Evolutionary conservation across 352 stramenopile genomes (phyloP).

Genomic region (Salisapilia sapeloensis): DNA sequence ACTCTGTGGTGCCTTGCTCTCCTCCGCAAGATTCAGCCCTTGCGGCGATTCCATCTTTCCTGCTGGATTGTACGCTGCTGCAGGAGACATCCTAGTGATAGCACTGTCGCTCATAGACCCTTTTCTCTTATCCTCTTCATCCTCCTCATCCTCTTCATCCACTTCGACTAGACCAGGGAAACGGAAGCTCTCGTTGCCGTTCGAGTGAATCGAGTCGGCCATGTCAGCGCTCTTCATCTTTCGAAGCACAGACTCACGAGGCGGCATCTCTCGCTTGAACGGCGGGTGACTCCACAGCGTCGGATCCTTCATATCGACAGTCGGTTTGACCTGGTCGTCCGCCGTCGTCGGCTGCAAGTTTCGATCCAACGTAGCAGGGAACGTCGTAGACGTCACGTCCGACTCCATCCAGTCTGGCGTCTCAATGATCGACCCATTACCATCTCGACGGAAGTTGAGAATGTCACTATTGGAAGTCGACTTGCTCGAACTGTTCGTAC

Average conservation of each 20-base stretch:
- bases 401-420: conserved; percentile 42
- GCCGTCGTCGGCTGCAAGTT: conserved; percentile 5
- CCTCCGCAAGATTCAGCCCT: not conserved
- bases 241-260: too few species aligned
- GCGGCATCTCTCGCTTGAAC: conserved; percentile 19
- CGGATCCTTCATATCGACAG: conserved; percentile 30
- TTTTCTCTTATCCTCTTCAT: not conserved
- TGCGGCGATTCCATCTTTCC: too few species aligned
- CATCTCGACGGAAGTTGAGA: conserved; percentile 28
- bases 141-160: not conserved
- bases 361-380: conserved; percentile 30
- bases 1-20: not conserved
- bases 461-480: conserved; percentile 20
- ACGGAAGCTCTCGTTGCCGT: too few species aligned
- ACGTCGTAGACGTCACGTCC: conserved; percentile 30
- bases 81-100: too few species aligned
- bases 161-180: too few species aligned
- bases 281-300: conserved; percentile 47
- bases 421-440: conserved; percentile 19
- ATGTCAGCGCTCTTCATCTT: too few species aligned
- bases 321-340: conserved; percentile 7
- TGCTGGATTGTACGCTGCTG: not conserved
- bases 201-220: too few species aligned
- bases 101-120: not conserved
- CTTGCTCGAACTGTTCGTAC: conserved; percentile 23